These are phyloP conservation scores for Lathyrus tuberosus DNA, from an alignment of 306 rosid species.

Conservation along the genomic window DNA sequence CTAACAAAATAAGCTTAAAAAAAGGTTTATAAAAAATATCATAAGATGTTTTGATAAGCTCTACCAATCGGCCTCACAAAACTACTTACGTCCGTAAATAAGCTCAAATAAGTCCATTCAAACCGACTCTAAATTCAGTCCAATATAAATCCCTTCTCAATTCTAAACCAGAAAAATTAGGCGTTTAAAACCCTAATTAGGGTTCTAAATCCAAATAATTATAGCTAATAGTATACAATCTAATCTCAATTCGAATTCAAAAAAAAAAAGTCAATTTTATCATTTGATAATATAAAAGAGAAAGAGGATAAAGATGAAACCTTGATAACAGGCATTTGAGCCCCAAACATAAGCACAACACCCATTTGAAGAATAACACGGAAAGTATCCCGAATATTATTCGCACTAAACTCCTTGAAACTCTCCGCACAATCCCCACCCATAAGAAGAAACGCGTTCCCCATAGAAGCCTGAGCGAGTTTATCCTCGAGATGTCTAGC, in stretches of 20 bases:
- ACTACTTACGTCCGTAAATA: no score
- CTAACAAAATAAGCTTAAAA: no score
- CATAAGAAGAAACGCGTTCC: constrained; percentile 51
- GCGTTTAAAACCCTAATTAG: not conserved
- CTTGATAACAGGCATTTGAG: constrained; percentile 58
- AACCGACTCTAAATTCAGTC: not conserved
- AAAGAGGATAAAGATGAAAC: constrained; percentile 18
- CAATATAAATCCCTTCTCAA: not conserved
- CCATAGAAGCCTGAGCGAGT: constrained; percentile 49
- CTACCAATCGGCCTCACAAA: no score
- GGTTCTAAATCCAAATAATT: not conserved
- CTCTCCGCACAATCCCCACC: constrained; percentile 80
- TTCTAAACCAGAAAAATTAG: no score
- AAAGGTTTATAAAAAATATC: no score
- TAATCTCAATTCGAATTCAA: not conserved
- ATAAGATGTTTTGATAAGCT: no score
- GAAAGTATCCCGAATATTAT: constrained; percentile 53
- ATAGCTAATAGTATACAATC: constrained; percentile 11
- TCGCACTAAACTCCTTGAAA: constrained; percentile 78
- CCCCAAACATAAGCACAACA: constrained; percentile 56
- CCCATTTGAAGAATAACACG: constrained; percentile 58
- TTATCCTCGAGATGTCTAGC: constrained; percentile 50
- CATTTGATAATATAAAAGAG: not conserved
- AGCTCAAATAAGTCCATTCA: no score
- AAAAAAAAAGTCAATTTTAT: not conserved